A percentile compares a stretch with the other conserved stretches of the same genome.
phyloP scores from a whole-genome alignment of 148 eudicot species.

The Silene uniflora region DNA sequence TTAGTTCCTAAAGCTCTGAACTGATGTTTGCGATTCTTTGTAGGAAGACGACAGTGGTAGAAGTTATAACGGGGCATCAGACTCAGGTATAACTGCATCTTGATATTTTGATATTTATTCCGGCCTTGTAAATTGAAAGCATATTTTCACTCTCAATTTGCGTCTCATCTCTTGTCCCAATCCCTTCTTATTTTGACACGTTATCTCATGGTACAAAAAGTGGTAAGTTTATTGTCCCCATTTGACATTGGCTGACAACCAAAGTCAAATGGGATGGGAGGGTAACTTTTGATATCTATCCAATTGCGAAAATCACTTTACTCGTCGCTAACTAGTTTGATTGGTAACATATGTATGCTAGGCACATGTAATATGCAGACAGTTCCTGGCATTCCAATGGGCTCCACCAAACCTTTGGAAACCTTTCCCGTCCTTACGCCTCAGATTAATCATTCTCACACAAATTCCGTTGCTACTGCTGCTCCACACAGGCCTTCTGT shows the following conservation, averaged over 20 bases:
- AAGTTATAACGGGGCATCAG: slow-evolving; percentile 30
- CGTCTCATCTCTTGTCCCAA: too few relatives aligned
- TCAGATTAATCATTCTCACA: slow-evolving; percentile 30
- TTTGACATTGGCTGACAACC: too few relatives aligned
- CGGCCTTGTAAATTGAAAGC: background rate
- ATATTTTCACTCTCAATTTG: background rate
- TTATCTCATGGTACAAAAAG: too few relatives aligned
- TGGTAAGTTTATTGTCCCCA: too few relatives aligned
- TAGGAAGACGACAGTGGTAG: slow-evolving; percentile 39
- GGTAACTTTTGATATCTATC: too few relatives aligned
- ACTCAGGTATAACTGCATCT: slow-evolving; percentile 29
- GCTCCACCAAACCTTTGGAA: slow-evolving; percentile 19
- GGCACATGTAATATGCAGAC: slow-evolving; percentile 30
- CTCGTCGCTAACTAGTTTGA: slow-evolving; percentile 8
- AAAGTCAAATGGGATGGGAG: too few relatives aligned
- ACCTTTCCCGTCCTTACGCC: slow-evolving; percentile 16
- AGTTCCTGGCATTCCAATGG: slow-evolving; percentile 36
- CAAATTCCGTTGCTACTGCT: slow-evolving; percentile 17
- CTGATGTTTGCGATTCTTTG: slow-evolving; percentile 8
- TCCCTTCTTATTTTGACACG: too few relatives aligned
- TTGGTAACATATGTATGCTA: slow-evolving; percentile 22
- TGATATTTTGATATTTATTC: background rate
- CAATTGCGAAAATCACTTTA: too few relatives aligned
- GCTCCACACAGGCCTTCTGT: slow-evolving; percentile 26
- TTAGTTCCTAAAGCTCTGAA: slow-evolving; percentile 7